These are phyloP conservation scores for Pleurotus tuber-regium DNA, from an alignment of 768 basidiomycete species.

Conservation along the genomic window DNA sequence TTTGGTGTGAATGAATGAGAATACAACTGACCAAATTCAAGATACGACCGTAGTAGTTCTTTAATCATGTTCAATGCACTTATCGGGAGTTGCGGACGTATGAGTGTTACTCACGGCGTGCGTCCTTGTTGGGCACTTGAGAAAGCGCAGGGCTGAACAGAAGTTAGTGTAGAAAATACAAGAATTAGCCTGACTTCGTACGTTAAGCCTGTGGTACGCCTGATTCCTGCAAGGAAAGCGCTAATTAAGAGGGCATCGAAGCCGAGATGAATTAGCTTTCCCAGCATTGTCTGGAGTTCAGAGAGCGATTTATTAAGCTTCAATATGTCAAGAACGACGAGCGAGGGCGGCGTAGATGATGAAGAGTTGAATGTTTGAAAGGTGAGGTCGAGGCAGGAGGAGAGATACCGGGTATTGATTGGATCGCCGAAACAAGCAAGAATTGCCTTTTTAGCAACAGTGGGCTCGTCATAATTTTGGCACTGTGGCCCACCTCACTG, in stretches of 20 bases:
- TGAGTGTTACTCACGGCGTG: constrained; percentile 62
- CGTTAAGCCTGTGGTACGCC: constrained; percentile 84
- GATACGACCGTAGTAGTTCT: constrained; percentile 76
- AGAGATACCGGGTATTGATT: background rate
- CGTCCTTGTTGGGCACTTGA: constrained; percentile 83
- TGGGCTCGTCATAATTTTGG: background rate
- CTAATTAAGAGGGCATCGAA: constrained; percentile 78
- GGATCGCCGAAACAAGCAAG: constrained; percentile 4
- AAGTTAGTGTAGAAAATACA: background rate
- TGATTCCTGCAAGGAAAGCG: constrained; percentile 82
- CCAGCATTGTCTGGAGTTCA: constrained; percentile 14
- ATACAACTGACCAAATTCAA: constrained; percentile 66
- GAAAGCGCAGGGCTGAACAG: constrained; percentile 64
- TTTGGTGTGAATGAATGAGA: background rate
- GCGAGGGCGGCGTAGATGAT: background rate
- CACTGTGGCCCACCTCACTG: background rate
- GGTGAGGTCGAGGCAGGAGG: constrained; percentile 4
- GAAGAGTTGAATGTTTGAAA: background rate
- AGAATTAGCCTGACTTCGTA: constrained; percentile 25
- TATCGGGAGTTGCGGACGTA: background rate
- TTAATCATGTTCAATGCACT: background rate
- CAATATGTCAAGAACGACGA: too few relatives aligned
- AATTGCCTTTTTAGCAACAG: constrained; percentile 2
- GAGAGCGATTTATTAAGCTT: too few relatives aligned
- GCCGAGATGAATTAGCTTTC: constrained; percentile 54